phyloP scores from a whole-genome alignment of 345 rosid species.

The Eucalyptus globulus region DNA sequence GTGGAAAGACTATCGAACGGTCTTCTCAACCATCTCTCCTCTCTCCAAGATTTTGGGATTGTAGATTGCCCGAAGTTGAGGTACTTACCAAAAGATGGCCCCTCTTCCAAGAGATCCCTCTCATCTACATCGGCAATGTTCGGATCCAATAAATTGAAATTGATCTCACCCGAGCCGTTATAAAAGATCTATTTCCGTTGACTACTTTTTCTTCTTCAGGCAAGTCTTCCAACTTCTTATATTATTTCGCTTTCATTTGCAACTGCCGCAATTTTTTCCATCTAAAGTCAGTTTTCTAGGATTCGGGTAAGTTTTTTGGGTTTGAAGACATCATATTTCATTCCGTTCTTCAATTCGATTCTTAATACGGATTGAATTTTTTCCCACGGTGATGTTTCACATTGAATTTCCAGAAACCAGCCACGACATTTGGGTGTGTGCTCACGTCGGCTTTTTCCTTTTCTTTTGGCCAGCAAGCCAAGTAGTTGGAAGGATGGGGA shows the following conservation, averaged over 20 bases:
- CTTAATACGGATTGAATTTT: no score
- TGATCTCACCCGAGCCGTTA: no score
- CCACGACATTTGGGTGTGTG: no score
- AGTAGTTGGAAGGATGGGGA: no score
- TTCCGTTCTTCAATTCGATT: background rate
- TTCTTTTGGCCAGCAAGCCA: no score
- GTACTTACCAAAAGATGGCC: background rate
- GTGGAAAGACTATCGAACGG: background rate
- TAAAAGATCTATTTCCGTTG: no score
- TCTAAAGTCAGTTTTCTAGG: background rate
- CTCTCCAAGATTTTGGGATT: background rate
- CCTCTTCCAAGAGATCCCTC: background rate
- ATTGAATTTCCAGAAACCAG: background rate
- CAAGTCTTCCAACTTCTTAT: no score
- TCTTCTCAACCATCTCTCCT: background rate
- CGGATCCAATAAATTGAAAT: background rate
- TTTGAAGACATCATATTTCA: background rate
- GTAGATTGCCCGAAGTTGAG: background rate
- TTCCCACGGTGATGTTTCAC: background rate
- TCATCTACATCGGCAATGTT: fast-evolving
- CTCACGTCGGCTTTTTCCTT: no score
- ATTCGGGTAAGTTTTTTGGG: no score
- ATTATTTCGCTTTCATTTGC: no score
- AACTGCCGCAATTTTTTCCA: background rate
- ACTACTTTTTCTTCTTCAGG: no score